Conservation (phyloP, 75 land plant genomes). For the Sequoia sempervirens region DNA sequence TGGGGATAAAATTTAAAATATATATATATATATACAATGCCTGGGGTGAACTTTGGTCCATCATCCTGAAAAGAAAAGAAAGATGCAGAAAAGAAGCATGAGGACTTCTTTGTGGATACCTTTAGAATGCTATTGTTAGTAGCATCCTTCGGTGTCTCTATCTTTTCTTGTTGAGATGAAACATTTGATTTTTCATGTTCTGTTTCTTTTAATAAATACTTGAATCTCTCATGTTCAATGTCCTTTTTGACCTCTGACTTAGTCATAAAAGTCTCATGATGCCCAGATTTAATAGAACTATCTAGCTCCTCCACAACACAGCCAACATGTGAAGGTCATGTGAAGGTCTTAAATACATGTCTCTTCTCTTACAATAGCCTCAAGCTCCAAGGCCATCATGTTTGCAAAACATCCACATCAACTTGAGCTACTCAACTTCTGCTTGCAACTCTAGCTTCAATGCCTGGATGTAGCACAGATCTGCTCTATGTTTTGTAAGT, state of each 20-base stretch:
- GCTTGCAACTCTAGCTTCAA: slow-evolving; percentile 68
- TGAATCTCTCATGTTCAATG: slow-evolving; percentile 39
- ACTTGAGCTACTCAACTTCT: slow-evolving; percentile 67
- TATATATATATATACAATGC: slow-evolving; percentile 23
- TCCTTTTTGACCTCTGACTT: slow-evolving; percentile 28
- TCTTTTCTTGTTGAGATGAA: slow-evolving; percentile 21
- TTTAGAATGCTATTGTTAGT: slow-evolving; percentile 50
- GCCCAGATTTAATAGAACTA: slow-evolving; percentile 16
- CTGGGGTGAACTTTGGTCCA: slow-evolving; percentile 64
- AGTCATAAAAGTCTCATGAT: slow-evolving; percentile 33
- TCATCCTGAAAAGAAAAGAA: slow-evolving; percentile 83
- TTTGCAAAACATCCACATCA: slow-evolving; percentile 87
- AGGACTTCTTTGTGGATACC: slow-evolving; percentile 77
- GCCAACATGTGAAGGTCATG: background rate
- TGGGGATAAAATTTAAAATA: no score
- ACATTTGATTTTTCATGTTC: slow-evolving; percentile 13
- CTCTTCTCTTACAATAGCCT: slow-evolving; percentile 45
- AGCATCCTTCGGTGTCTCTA: slow-evolving; percentile 46
- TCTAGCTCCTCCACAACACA: background rate
- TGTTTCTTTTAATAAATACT: slow-evolving; percentile 30
- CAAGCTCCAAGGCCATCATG: slow-evolving; percentile 92
- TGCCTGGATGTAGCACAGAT: slow-evolving; percentile 47
- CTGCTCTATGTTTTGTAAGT: slow-evolving; percentile 49
- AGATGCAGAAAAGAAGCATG: slow-evolving; percentile 94
- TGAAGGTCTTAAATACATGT: background rate